phyloP scores from a whole-genome alignment of 2,329 filamentous ascomycete genomes.

The Geosmithia morbida region DNA sequence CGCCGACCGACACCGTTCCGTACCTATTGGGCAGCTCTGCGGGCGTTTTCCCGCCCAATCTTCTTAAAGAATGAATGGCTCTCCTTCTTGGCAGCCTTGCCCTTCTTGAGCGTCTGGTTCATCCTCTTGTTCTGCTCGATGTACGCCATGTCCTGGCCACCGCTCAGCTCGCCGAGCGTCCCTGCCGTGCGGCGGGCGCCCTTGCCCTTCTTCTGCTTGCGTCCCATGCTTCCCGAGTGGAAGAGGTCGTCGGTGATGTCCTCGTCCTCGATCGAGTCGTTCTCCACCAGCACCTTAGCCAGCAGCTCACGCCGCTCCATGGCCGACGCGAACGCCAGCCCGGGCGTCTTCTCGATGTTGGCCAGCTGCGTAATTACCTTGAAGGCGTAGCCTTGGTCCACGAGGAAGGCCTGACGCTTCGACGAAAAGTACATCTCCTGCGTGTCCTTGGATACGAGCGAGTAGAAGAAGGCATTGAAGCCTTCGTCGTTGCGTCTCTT shows the following conservation, averaged over 20 bases:
- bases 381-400: constrained; percentile 97
- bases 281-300: constrained; percentile 78
- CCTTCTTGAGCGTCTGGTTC: constrained; percentile 30
- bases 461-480: constrained; percentile 99
- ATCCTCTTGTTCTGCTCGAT: constrained; percentile 65
- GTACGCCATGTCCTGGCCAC: constrained; percentile 96
- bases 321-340: constrained; percentile 66
- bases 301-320: constrained; percentile 74
- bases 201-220: constrained; percentile 28
- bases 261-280: constrained; percentile 62
- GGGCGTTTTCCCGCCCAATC: constrained; percentile 24
- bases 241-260: constrained; percentile 36
- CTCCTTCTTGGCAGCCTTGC: constrained; percentile 19
- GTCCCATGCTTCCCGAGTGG: constrained; percentile 28
- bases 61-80: constrained; percentile 26
- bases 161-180: constrained; percentile 70
- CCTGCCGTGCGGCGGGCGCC: constrained; percentile 69
- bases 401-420: constrained; percentile 90
- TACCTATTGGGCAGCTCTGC: constrained; percentile 12
- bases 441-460: constrained; percentile 90
- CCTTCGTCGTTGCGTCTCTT: constrained; percentile 95
- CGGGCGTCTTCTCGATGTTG: constrained; percentile 73
- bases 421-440: constrained; percentile 97
- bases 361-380: constrained; percentile 95
- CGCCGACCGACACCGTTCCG: no score